Conservation (phyloP, 345 rosid genomes). For the Abelmoschus esculentus region DNA sequence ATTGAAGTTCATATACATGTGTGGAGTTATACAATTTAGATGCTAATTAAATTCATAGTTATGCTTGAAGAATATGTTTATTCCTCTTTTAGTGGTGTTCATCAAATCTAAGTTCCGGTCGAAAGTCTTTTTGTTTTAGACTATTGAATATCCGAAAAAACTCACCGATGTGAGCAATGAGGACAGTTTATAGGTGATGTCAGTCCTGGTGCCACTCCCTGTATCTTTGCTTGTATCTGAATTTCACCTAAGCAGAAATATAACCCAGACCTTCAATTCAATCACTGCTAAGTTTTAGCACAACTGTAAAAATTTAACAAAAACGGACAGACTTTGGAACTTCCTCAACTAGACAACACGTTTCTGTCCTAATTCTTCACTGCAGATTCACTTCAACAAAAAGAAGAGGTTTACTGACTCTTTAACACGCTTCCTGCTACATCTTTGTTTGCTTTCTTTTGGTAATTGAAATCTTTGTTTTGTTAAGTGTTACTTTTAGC, state of each 20-base stretch:
- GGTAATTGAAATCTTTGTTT: too few species aligned
- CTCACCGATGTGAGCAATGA: constrained; percentile 17
- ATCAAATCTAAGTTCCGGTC: too few species aligned
- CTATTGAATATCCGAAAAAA: too few species aligned
- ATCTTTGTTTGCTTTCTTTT: too few species aligned
- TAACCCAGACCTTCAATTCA: background rate
- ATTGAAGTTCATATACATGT: background rate
- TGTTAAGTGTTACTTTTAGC: too few species aligned
- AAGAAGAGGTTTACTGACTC: too few species aligned
- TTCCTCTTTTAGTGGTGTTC: background rate
- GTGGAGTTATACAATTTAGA: too few species aligned
- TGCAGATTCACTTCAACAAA: too few species aligned
- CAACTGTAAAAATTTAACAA: background rate
- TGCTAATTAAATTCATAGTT: too few species aligned
- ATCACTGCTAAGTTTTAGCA: background rate
- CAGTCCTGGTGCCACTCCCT: background rate
- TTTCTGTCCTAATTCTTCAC: background rate
- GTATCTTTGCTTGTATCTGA: background rate
- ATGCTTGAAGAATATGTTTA: background rate
- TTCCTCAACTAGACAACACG: background rate
- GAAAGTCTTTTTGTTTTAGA: too few species aligned
- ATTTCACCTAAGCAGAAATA: background rate
- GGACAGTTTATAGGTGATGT: background rate
- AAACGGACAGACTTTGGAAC: background rate
- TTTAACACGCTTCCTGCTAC: too few species aligned